Evolutionary conservation across 2,329 filamentous ascomycete genomes (phyloP).

Genomic region (Coniochaeta pulveracea): DNA sequence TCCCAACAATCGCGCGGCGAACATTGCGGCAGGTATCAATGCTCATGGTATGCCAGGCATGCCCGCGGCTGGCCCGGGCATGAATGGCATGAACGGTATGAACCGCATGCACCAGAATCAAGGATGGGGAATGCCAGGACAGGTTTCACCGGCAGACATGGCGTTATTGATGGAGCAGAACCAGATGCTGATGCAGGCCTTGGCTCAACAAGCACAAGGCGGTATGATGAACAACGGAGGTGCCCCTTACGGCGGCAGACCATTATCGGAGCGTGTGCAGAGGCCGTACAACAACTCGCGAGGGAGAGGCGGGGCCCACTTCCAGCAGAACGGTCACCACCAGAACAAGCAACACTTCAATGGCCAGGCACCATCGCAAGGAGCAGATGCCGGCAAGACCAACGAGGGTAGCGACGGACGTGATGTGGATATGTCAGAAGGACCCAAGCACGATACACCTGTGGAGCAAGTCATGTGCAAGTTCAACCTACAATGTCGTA

Average conservation of each 20-base stretch:
- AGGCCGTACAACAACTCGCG: constrained; percentile 38
- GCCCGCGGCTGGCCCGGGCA: constrained; percentile 21
- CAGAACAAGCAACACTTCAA: constrained; percentile 14
- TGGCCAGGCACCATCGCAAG: constrained; percentile 17
- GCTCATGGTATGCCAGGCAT: constrained; percentile 25
- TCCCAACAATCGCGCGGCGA: constrained; percentile 38
- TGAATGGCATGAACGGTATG: constrained; percentile 30
- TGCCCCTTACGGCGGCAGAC: constrained; percentile 33
- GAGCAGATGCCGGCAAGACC: constrained; percentile 18
- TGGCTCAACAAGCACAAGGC: constrained; percentile 36
- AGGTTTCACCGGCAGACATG: constrained; percentile 40
- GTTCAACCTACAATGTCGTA: constrained; percentile 81
- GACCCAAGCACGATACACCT: constrained; percentile 40
- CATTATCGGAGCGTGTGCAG: constrained; percentile 67
- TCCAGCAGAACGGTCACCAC: constrained; percentile 26
- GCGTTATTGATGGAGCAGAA: constrained; percentile 81
- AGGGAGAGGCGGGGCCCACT: constrained; percentile 30
- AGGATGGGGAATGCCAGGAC: constrained; percentile 32
- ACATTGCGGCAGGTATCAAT: constrained; percentile 37
- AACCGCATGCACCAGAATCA: too few species aligned
- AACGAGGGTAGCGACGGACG: constrained; percentile 30
- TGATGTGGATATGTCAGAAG: constrained; percentile 53
- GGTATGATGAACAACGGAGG: constrained; percentile 3
- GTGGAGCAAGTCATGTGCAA: constrained; percentile 71
- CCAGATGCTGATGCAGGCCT: constrained; percentile 55